These are phyloP conservation scores for Phyllosticta citriasiana DNA, from an alignment of 2,329 filamentous ascomycete species.

Conservation along the genomic window DNA sequence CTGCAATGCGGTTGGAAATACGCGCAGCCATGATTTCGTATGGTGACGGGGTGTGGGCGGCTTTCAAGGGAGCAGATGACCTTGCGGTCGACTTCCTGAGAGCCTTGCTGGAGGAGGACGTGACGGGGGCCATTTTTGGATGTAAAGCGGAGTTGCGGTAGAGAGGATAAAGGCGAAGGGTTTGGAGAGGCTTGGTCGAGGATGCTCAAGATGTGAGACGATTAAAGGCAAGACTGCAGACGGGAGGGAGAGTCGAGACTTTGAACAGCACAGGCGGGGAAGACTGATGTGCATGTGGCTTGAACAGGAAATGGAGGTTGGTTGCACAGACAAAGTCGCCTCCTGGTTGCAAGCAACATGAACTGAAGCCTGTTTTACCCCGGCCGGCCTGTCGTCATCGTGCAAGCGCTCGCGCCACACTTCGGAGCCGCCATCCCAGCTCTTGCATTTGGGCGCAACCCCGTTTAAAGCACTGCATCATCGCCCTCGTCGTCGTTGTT, in stretches of 20 bases:
- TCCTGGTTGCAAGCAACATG: neutral
- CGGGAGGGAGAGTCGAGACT: neutral
- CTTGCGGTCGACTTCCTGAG: slow-evolving; percentile 9
- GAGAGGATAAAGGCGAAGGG: neutral
- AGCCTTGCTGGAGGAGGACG: slow-evolving; percentile 23
- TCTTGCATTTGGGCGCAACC: neutral
- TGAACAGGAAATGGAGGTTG: neutral
- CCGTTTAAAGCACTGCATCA: neutral
- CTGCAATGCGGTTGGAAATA: slow-evolving; percentile 41
- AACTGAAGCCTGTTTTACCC: slow-evolving; percentile 2
- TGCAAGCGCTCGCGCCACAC: slow-evolving; percentile 6
- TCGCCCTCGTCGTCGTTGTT: neutral
- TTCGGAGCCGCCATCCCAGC: neutral
- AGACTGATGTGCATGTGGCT: neutral
- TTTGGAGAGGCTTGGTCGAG: neutral
- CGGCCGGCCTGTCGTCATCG: slow-evolving; percentile 6
- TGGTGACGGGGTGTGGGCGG: slow-evolving; percentile 25
- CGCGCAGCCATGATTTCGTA: slow-evolving; percentile 42
- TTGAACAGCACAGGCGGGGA: neutral
- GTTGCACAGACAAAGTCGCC: neutral
- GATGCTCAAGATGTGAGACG: neutral
- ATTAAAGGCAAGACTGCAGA: neutral
- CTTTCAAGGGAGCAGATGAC: slow-evolving; percentile 3
- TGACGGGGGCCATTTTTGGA: slow-evolving; percentile 12
- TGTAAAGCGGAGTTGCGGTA: neutral